Base-by-base conservation (phyloP, 345 rosid genomes). In the Laguncularia racemosa region DNA sequence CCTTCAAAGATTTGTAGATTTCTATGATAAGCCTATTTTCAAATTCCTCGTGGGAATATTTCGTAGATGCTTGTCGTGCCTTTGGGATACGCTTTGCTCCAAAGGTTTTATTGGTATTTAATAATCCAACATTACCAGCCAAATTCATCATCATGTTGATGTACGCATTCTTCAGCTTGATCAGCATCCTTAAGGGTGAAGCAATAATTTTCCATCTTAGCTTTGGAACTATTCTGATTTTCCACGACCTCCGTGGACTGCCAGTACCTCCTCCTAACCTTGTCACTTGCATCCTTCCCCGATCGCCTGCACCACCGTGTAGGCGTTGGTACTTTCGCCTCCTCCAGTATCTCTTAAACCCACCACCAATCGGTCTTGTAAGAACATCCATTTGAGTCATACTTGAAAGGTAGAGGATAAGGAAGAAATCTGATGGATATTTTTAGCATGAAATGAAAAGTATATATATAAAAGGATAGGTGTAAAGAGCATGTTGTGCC, bases 331-430 rank as follows among this genome's bases (percentile, higher is more conserved):
- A 56, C 28, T 63, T 28, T 50, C 52, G 48, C 50, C 61, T 44
- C 28, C 57, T 43, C 62, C 56, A 57, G 62, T 57, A 57, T 20
- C 56, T 51, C 62, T 28, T 64, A 20, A 57, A 14, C 57, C 56
- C 46, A 14, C 61, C 46, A 3, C 50, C 47, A 16, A 51, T 16
- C 1, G 68, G 44, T 44, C 12, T 50, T 21, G 14, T 44, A 18
- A 57, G 3, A 14, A 44, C 15, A 16, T 64, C 68, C 68, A 64
- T 64, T 10, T 14, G 19, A 17, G 20, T n/a, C 21, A 16, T 14
- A 20, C 43, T 19, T 28, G 12, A 16, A 16, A 12, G 14, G n/a
- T 23, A 49, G 55, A 33, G 9, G 50, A 48, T 12, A 28, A 38
- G 33, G 20, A 21, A 21, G 20, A 46, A 26, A 57, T 16, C 6